Conservation (phyloP, 2,329 filamentous ascomycete genomes). For the Cercospora canescens region DNA sequence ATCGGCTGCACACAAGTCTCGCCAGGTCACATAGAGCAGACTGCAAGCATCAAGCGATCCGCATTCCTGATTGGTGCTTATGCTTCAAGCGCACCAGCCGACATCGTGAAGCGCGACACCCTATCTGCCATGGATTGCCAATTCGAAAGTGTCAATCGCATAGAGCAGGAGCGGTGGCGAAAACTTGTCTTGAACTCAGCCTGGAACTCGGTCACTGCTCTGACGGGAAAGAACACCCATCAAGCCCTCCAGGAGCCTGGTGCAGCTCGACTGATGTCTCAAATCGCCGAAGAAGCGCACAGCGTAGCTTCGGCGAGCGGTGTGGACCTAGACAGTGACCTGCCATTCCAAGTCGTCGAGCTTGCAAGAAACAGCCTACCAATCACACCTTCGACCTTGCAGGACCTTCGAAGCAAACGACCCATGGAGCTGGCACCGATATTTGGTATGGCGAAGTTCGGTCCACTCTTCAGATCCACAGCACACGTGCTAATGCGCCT, state of each 20-base stretch:
- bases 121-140: slow-evolving; percentile 22
- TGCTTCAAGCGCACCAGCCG: not conserved
- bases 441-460: slow-evolving; percentile 20
- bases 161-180: slow-evolving; percentile 25
- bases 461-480: not conserved
- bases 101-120: slow-evolving; percentile 9
- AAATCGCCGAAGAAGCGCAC: slow-evolving; percentile 25
- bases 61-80: slow-evolving; percentile 22
- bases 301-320: slow-evolving; percentile 21
- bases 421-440: slow-evolving; percentile 29
- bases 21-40: slow-evolving; percentile 25
- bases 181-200: slow-evolving; percentile 29
- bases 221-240: slow-evolving; percentile 26
- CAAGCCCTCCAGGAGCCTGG: slow-evolving; percentile 18
- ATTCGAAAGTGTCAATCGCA: slow-evolving; percentile 21
- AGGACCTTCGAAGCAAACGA: slow-evolving; percentile 25
- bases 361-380: slow-evolving; percentile 19
- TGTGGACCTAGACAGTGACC: slow-evolving; percentile 14
- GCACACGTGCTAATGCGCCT: not conserved
- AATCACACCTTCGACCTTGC: slow-evolving; percentile 28
- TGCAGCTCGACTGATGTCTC: slow-evolving; percentile 15
- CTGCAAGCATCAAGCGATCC: slow-evolving; percentile 19
- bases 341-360: slow-evolving; percentile 19
- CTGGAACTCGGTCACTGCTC: slow-evolving; percentile 25
- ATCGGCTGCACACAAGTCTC: slow-evolving; percentile 25